A percentile compares a stretch with the other conserved stretches of the same genome.
These are phyloP conservation scores for Saccharomyces jurei DNA, from an alignment of 805 yeast species.

Conservation along the genomic window DNA sequence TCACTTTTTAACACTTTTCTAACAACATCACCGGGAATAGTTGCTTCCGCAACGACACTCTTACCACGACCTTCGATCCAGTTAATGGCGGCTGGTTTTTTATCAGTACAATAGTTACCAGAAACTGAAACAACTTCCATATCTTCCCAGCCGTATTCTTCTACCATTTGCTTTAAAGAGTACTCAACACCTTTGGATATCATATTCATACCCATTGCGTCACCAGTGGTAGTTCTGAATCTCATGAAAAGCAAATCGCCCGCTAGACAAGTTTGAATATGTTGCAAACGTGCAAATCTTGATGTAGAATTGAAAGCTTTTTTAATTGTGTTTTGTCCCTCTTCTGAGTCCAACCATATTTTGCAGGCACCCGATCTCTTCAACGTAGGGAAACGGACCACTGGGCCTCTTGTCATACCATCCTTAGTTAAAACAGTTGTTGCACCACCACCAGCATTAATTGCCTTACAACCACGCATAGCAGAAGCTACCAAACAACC, in stretches of 20 bases:
- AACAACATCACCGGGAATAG: constrained; percentile 76
- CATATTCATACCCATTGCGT: constrained; percentile 99
- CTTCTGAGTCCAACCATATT: constrained; percentile 91
- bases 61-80: constrained; percentile 99
- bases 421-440: constrained; percentile 85
- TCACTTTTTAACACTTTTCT: constrained; percentile 79
- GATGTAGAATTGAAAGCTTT: constrained; percentile 94
- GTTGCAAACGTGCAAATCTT: constrained; percentile 90
- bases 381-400: constrained; percentile 80
- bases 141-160: constrained; percentile 86
- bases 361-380: constrained; percentile 90
- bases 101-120: constrained; percentile 96
- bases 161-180: constrained; percentile 75
- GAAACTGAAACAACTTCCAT: constrained; percentile 89
- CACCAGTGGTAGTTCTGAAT: constrained; percentile 98
- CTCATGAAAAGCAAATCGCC: constrained; percentile 84
- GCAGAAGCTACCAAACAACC: constrained; percentile 98
- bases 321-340: constrained; percentile 75
- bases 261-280: constrained; percentile 87
- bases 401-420: constrained; percentile 99
- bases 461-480: constrained; percentile 98
- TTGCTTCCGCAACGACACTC: constrained; percentile 93
- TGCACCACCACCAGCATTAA: constrained; percentile 95
- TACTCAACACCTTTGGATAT: constrained; percentile 95
- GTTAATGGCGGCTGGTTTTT: constrained; percentile 97